Conservation (phyloP, 106 monocot genomes). For the Phalaenopsis aphrodite region DNA sequence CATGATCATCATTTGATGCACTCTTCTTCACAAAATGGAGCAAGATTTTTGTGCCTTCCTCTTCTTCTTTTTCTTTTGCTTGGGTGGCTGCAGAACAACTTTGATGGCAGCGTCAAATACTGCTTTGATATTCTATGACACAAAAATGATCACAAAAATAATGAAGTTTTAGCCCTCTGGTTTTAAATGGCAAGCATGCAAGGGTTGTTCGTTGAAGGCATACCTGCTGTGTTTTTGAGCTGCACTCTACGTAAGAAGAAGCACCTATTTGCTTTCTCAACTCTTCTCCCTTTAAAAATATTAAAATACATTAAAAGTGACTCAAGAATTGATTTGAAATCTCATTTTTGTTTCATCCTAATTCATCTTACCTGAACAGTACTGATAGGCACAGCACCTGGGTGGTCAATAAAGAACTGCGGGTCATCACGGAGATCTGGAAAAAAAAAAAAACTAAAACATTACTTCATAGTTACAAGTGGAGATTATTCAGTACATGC, state of each 20-base stretch:
- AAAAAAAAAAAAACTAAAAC: neutral
- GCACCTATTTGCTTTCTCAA: constrained; percentile 34
- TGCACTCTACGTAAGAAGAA: constrained; percentile 38
- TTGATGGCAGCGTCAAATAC: constrained; percentile 65
- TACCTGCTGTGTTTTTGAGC: constrained; percentile 49
- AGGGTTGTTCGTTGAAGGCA: neutral
- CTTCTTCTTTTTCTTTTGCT: constrained; percentile 54
- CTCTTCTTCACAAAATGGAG: constrained; percentile 36
- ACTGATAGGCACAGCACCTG: constrained; percentile 8
- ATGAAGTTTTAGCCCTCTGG: neutral
- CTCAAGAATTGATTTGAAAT: too few species aligned
- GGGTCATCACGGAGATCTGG: constrained; percentile 5
- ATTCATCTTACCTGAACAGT: neutral
- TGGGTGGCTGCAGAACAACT: constrained; percentile 65
- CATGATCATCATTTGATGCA: neutral
- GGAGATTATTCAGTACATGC: too few species aligned
- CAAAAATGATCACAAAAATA: neutral
- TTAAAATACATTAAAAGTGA: neutral
- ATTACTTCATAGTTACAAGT: too few species aligned
- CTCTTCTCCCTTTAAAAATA: constrained; percentile 32
- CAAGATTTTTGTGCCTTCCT: constrained; percentile 49
- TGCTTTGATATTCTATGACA: constrained; percentile 44
- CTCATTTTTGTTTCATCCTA: neutral
- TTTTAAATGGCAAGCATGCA: too few species aligned
- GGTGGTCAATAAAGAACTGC: constrained; percentile 8